Base-by-base conservation (phyloP, 1,284 basidiomycete species). In the Ganoderma lingzhi region DNA sequence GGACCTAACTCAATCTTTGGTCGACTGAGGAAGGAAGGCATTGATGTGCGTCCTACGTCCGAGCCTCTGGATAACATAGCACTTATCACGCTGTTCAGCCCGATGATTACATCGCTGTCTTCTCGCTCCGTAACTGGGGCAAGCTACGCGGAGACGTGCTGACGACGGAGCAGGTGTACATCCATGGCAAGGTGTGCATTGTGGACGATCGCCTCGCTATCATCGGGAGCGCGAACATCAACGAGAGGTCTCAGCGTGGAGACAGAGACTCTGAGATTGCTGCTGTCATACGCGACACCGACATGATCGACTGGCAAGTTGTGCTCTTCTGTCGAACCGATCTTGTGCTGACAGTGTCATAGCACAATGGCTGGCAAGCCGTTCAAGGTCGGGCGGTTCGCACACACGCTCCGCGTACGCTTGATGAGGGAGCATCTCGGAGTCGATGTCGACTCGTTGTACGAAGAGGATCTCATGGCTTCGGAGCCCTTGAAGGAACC, bases 181-280 rank as follows among this genome's bases (percentile, higher is more conserved):
- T 97, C 71, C 96, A 97, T 78, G 94, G 87, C 64, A 96, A 96
- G 83, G 87, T 69, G 83, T 97, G 97, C 84, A 92, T 99, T 66
- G 96, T 99, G 12, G 98, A 99, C 79, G 97, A 99, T 78, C 92
- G 96, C 42, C 85, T 98, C 56, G 97, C 92, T n/a, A 96, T 99
- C 73, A 98, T 98, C 75, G 97, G 97, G n/a, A 98, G 96, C 68
- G 97, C 97, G 23, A 99, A 99, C 80, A 97, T 99, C 85, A 99
- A 99, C 79, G 97, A 99, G 81, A 90, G 97, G 42, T 97, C 95
- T 41, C 95, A 96, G 80, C 88, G 96, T 30, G 97, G 97, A 48
- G 97, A 99, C 80, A 92, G 98, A 56, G 97, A 99, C 81, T 98
- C 97, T 6, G 97, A 99, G 79, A 82, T 99, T 28, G 95, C 96